Percentiles rank a stretch among this genome's conserved stretches.
phyloP scores from a whole-genome alignment of 805 yeast genomes.

The Millerozyma acaciae region DNA sequence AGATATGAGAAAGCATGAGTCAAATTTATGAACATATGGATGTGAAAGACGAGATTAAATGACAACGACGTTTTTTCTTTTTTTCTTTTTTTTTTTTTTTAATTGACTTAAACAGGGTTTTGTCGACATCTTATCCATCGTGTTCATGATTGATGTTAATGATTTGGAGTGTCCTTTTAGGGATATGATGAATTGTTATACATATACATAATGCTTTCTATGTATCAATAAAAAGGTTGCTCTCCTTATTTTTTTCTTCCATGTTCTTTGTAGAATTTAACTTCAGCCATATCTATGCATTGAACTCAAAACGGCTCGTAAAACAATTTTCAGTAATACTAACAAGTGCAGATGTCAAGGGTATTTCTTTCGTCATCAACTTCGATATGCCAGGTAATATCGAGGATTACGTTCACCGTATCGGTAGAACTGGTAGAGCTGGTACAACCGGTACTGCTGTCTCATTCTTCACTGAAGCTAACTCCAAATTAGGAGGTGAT shows the following conservation, averaged over 20 bases:
- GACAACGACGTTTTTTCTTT: too few species aligned
- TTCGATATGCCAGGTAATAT: constrained; percentile 97
- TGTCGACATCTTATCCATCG: too few species aligned
- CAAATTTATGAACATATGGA: too few species aligned
- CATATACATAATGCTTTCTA: constrained; percentile 9
- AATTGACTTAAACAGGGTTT: too few species aligned
- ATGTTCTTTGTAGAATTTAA: constrained; percentile 8
- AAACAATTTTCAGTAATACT: constrained; percentile 17
- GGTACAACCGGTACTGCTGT: constrained; percentile 95
- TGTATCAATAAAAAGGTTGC: constrained; percentile 7
- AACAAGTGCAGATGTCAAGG: constrained; percentile 82
- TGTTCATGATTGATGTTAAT: too few species aligned
- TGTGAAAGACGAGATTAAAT: too few species aligned
- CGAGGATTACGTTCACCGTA: constrained; percentile 98
- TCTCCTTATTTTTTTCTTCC: constrained; percentile 6
- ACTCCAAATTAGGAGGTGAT: constrained; percentile 85
- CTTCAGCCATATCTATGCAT: too few species aligned
- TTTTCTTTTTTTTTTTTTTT: too few species aligned
- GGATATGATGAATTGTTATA: background rate
- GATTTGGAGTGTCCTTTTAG: too few species aligned
- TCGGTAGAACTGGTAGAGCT: constrained; percentile 99
- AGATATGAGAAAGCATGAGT: too few species aligned
- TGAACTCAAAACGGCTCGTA: too few species aligned
- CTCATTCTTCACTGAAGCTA: constrained; percentile 86
- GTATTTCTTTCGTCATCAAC: constrained; percentile 89